phyloP scores from a whole-genome alignment of 2,329 filamentous ascomycete species.

The Pseudomassariella vexata region DNA sequence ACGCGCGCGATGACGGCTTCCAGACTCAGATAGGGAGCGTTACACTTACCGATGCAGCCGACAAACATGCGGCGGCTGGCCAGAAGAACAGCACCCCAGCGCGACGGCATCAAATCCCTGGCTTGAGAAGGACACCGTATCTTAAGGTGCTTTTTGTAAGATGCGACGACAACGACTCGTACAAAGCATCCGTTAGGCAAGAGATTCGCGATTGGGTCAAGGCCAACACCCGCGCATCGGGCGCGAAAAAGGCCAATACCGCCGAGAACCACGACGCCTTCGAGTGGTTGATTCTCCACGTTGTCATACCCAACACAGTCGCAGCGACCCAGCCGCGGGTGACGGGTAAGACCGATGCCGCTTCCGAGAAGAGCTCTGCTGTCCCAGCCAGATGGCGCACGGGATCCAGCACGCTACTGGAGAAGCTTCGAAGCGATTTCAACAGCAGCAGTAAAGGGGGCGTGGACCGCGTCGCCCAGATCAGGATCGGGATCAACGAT shows the following conservation, averaged over 20 bases:
- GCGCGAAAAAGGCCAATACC: slow-evolving; percentile 53
- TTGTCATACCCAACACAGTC: slow-evolving; percentile 80
- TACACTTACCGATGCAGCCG: slow-evolving; percentile 31
- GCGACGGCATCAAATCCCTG: slow-evolving; percentile 90
- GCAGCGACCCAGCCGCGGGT: slow-evolving; percentile 73
- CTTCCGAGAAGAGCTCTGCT: slow-evolving; percentile 51
- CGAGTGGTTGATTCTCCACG: slow-evolving; percentile 91
- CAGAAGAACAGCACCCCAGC: slow-evolving; percentile 34
- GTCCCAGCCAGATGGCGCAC: slow-evolving; percentile 74
- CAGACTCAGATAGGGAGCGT: slow-evolving; percentile 43
- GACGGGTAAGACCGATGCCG: slow-evolving; percentile 46
- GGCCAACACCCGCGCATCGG: slow-evolving; percentile 56
- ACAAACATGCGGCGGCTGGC: slow-evolving; percentile 26
- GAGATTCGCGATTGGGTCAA: slow-evolving; percentile 91
- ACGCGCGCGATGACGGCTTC: slow-evolving; percentile 51
- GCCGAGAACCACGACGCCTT: slow-evolving; percentile 94
- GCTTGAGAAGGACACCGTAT: slow-evolving; percentile 86
- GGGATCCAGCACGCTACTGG: slow-evolving; percentile 74
- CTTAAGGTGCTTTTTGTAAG: slow-evolving; percentile 83
- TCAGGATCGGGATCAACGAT: slow-evolving; percentile 70
- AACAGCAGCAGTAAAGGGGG: slow-evolving; percentile 66
- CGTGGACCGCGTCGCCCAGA: slow-evolving; percentile 76
- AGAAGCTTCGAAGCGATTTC: slow-evolving; percentile 88
- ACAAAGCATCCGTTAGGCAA: slow-evolving; percentile 74
- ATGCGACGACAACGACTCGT: slow-evolving; percentile 93